These are phyloP conservation scores for Rutstroemia sp. DNA, from an alignment of 2,329 filamentous ascomycete genomes.

Conservation along the genomic window DNA sequence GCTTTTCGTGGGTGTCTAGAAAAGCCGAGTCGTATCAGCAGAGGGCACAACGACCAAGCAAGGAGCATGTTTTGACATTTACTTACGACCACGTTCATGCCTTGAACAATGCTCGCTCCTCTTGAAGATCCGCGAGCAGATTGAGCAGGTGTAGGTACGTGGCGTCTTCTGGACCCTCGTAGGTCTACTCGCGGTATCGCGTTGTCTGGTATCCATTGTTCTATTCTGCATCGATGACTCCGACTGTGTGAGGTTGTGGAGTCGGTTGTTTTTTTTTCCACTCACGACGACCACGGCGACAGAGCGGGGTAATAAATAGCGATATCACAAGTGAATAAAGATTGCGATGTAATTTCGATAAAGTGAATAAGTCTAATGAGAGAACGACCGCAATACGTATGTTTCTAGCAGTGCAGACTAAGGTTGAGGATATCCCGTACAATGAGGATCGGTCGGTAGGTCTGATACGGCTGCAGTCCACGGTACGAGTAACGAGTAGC, in stretches of 20 bases:
- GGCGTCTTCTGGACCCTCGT: constrained; percentile 5
- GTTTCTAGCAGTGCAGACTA: no score
- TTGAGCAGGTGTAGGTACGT: constrained; percentile 9
- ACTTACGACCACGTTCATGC: constrained; percentile 10
- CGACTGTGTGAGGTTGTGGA: background rate
- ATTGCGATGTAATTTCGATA: background rate
- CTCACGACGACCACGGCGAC: background rate
- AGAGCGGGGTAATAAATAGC: background rate
- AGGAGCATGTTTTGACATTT: background rate
- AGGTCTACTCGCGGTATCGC: background rate
- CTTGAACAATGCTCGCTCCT: constrained; percentile 11
- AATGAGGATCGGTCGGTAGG: no score
- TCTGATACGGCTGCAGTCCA: no score
- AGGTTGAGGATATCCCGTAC: no score
- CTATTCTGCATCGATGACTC: background rate
- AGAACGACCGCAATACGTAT: no score
- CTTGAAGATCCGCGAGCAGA: constrained; percentile 5
- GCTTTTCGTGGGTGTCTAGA: constrained; percentile 9
- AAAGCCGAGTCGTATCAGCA: background rate
- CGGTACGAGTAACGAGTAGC: no score
- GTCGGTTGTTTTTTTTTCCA: background rate
- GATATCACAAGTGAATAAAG: background rate
- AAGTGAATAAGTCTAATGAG: no score
- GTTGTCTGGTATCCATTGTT: constrained; percentile 10
- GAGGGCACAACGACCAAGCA: background rate